Evolutionary conservation across 2,329 filamentous ascomycete species (phyloP).

Genomic region (Neofusicoccum sp.): DNA sequence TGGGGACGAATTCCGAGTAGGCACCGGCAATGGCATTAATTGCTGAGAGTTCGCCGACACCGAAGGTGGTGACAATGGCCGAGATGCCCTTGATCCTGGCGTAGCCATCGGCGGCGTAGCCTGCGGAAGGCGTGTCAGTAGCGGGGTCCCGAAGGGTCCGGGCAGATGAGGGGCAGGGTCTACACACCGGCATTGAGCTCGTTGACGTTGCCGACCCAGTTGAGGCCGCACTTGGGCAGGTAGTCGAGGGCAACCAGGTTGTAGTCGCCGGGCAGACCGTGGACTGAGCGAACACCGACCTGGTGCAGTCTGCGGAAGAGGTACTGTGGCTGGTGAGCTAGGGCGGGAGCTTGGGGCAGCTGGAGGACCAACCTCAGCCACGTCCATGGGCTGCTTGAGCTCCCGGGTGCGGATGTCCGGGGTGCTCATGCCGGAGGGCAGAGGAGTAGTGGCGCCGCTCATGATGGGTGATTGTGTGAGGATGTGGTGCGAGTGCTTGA

Average conservation of each 20-base stretch:
- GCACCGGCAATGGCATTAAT: constrained; percentile 49
- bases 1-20: constrained; percentile 47
- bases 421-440: constrained; percentile 14
- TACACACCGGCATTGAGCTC: constrained; percentile 56
- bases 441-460: constrained; percentile 17
- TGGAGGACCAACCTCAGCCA: constrained; percentile 50
- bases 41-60: constrained; percentile 49
- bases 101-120: constrained; percentile 49
- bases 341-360: not conserved
- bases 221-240: constrained; percentile 51
- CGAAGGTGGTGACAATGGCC: constrained; percentile 49
- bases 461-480: constrained; percentile 3
- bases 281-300: constrained; percentile 49
- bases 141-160: constrained; percentile 20
- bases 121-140: constrained; percentile 27
- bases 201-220: constrained; percentile 62
- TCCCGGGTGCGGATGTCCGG: constrained; percentile 41
- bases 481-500: not conserved
- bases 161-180: constrained; percentile 1
- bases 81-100: constrained; percentile 46
- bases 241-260: constrained; percentile 56
- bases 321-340: constrained; percentile 39
- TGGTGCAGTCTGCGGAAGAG: constrained; percentile 50
- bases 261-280: constrained; percentile 54
- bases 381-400: constrained; percentile 50